A percentile compares a stretch with the other conserved stretches of the same genome.
Evolutionary conservation across 306 rosid genomes (phyloP).

Genomic region (Quercus glauca): DNA sequence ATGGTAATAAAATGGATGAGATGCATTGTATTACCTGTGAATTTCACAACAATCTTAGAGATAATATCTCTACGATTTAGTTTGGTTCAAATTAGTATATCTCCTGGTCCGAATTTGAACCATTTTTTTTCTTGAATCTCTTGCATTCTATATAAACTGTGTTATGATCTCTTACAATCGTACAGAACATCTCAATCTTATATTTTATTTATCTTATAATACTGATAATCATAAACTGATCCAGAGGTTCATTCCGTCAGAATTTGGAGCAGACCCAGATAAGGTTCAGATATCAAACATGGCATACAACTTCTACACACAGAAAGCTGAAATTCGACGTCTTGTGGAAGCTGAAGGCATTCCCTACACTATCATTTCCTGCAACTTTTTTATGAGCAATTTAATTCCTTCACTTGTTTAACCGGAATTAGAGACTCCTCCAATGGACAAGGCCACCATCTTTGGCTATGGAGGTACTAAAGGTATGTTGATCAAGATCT

Average conservation of each 20-base stretch:
- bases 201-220: not conserved
- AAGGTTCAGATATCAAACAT: constrained; percentile 44
- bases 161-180: not conserved
- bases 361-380: constrained; percentile 60
- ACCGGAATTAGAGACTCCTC: constrained; percentile 63
- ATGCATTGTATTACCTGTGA: not conserved
- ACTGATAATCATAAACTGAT: constrained; percentile 6
- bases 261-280: constrained; percentile 77
- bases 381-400: constrained; percentile 60
- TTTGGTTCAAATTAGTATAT: not conserved
- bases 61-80: not conserved
- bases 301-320: constrained; percentile 52
- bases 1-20: not conserved
- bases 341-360: constrained; percentile 63
- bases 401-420: constrained; percentile 75
- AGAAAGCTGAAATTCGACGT: constrained; percentile 63
- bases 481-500: constrained; percentile 42
- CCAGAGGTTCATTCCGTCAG: constrained; percentile 78
- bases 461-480: constrained; percentile 70
- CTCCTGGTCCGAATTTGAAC: not conserved
- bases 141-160: not conserved
- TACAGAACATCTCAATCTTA: not conserved
- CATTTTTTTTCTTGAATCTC: not conserved
- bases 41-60: not conserved
- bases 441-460: constrained; percentile 63